phyloP scores from a whole-genome alignment of 2,329 filamentous ascomycete species.

The Fusarium nematophilum region DNA sequence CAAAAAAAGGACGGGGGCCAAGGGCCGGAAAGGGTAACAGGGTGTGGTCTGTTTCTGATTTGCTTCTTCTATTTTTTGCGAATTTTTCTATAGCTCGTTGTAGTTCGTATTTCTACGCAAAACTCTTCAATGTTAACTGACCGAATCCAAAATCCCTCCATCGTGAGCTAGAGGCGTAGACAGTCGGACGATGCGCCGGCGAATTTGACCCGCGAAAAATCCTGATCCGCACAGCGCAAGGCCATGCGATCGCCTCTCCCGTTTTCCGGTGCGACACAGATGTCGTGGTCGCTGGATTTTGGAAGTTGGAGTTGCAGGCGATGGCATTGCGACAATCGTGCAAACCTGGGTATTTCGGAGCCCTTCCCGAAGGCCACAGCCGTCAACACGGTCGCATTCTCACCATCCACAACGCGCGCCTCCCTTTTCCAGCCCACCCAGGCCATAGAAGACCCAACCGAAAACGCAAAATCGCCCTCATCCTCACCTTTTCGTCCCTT shows the following conservation, averaged over 20 bases:
- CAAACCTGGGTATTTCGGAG: constrained; percentile 7
- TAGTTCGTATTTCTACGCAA: constrained; percentile 36
- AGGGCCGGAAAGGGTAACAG: constrained; percentile 11
- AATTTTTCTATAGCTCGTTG: constrained; percentile 43
- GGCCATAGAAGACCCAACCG: too few species aligned
- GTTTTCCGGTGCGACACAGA: neutral
- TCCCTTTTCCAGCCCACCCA: too few species aligned
- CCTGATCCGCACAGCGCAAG: neutral
- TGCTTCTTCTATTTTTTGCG: constrained; percentile 30
- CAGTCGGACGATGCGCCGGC: constrained; percentile 15
- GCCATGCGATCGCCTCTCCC: constrained; percentile 19
- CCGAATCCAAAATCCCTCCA: neutral
- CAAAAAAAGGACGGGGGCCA: constrained; percentile 22
- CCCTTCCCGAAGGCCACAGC: neutral
- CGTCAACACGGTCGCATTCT: neutral
- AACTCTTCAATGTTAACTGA: constrained; percentile 12
- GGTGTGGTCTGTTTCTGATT: constrained; percentile 35
- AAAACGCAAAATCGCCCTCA: too few species aligned
- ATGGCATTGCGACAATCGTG: constrained; percentile 22
- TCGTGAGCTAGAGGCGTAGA: constrained; percentile 3
- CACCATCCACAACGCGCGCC: neutral
- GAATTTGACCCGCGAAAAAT: neutral
- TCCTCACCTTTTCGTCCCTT: too few species aligned
- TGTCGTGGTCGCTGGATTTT: constrained; percentile 4
- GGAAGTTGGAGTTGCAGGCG: neutral